Conservation (phyloP, 441 rosid species). For the Populus tomentosa region DNA sequence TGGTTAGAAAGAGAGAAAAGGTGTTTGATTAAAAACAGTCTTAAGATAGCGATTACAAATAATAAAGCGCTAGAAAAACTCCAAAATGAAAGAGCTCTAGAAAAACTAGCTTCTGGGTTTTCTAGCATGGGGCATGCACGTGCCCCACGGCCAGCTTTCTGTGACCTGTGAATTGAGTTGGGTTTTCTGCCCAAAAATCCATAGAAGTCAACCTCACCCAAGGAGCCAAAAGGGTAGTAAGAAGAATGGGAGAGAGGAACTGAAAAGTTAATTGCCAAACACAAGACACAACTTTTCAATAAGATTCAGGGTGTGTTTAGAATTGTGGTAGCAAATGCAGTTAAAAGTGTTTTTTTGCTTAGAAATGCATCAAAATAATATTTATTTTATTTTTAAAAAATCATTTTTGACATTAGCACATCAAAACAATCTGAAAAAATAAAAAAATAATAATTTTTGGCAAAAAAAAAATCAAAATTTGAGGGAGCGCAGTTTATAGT, state of each 20-base stretch:
- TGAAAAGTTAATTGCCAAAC: neutral
- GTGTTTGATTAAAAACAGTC: neutral
- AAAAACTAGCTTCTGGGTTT: neutral
- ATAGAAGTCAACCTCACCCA: neutral
- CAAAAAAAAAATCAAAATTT: too few relatives aligned
- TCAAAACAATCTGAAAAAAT: too few relatives aligned
- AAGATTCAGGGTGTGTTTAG: neutral
- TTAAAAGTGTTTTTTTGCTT: too few relatives aligned
- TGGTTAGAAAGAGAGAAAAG: neutral
- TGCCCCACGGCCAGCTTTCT: neutral
- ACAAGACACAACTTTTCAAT: neutral
- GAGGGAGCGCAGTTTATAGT: too few relatives aligned
- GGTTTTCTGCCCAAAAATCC: neutral
- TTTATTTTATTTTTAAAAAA: too few relatives aligned
- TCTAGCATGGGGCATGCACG: neutral
- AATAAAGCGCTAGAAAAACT: neutral
- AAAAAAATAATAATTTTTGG: too few relatives aligned
- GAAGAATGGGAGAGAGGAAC: neutral
- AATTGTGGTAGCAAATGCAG: too few relatives aligned
- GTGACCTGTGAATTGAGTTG: neutral
- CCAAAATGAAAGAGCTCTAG: neutral
- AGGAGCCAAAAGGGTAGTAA: neutral
- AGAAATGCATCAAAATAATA: too few relatives aligned
- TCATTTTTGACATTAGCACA: too few relatives aligned
- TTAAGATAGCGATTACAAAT: neutral